Percentiles rank a stretch among this genome's conserved stretches.
phyloP scores from a whole-genome alignment of 306 rosid genomes.

The Cucumis cinereus region DNA sequence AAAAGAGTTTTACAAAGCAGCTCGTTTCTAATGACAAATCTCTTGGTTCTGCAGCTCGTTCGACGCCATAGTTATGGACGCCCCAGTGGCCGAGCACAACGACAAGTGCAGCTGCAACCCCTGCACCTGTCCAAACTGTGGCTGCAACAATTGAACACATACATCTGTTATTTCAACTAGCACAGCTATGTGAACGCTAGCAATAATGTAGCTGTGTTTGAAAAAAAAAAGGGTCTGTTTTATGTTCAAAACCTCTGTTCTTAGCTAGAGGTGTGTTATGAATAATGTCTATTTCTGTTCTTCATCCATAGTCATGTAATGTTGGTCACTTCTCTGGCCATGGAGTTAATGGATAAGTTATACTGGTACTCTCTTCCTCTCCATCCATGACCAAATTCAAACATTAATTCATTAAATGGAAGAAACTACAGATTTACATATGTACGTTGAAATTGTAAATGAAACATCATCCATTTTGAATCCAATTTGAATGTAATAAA shows the following conservation, averaged over 20 bases:
- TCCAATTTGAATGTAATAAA: no score
- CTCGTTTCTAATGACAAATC: not conserved
- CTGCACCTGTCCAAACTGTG: slow-evolving; percentile 52
- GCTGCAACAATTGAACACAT: slow-evolving; percentile 35
- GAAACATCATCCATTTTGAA: no score
- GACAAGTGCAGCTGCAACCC: slow-evolving; percentile 76
- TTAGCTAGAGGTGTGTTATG: not conserved
- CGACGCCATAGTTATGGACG: slow-evolving; percentile 37
- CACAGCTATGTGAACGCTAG: slow-evolving; percentile 6
- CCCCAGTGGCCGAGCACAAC: slow-evolving; percentile 39
- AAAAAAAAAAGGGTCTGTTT: not conserved
- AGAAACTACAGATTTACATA: no score
- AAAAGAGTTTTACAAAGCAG: not conserved
- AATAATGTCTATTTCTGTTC: not conserved
- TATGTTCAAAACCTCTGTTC: slow-evolving; percentile 21
- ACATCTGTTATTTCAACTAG: not conserved
- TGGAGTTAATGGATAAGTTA: not conserved
- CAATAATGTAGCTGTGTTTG: slow-evolving; percentile 19
- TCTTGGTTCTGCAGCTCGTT: slow-evolving; percentile 32
- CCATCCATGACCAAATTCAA: not conserved
- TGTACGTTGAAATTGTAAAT: no score
- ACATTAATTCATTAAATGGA: no score
- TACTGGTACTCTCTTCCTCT: not conserved
- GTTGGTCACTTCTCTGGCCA: slow-evolving; percentile 13
- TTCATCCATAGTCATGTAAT: slow-evolving; percentile 5